phyloP scores from a whole-genome alignment of 208 protist species.

The Crithidia thermophila region DNA sequence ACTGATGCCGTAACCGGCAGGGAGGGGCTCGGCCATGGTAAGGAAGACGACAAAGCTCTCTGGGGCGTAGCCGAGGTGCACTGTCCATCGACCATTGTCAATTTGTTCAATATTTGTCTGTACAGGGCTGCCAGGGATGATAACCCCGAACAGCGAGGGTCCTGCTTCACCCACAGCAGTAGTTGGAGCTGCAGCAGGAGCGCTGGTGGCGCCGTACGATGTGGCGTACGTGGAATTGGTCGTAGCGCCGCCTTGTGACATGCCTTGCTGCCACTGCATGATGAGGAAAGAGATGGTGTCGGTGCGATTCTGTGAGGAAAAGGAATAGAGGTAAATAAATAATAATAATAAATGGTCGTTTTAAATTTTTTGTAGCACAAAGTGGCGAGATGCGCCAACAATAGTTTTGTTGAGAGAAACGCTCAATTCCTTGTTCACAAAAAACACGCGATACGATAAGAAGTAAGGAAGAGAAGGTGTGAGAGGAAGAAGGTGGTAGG shows the following conservation, averaged over 20 bases:
- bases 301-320: too few species aligned
- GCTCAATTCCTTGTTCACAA: too few species aligned
- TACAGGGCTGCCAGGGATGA: constrained; percentile 69
- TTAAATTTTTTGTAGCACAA: too few species aligned
- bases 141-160: constrained; percentile 45
- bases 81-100: constrained; percentile 51
- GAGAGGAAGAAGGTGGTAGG: too few species aligned
- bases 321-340: too few species aligned
- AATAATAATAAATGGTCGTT: too few species aligned
- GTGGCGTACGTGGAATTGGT: constrained; percentile 4
- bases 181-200: neutral
- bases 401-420: too few species aligned
- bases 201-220: constrained; percentile 4
- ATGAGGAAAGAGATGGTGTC: too few species aligned
- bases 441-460: too few species aligned
- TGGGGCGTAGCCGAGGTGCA: constrained; percentile 50
- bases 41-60: constrained; percentile 76
- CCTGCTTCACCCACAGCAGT: too few species aligned
- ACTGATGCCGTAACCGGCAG: constrained; percentile 42
- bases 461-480: too few species aligned
- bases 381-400: too few species aligned
- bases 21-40: constrained; percentile 47
- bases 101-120: constrained; percentile 46
- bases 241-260: neutral
- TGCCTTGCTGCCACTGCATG: constrained; percentile 24